Evolutionary conservation across 2,329 filamentous ascomycete species (phyloP).

Genomic region (Aspergillus fischeri): DNA sequence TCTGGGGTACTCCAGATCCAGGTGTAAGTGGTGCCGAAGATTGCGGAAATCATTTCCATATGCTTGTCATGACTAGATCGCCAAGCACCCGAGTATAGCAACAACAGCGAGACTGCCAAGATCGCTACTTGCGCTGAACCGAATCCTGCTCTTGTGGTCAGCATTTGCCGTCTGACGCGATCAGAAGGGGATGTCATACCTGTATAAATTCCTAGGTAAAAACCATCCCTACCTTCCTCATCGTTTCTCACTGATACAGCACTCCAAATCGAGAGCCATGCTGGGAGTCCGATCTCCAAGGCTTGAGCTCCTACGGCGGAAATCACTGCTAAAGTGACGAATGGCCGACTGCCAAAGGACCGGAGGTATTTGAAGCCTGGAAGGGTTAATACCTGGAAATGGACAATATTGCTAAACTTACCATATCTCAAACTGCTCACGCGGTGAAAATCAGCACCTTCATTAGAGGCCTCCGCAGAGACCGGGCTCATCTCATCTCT

Average conservation of each 20-base stretch:
- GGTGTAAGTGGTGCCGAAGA: constrained; percentile 11
- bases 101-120: constrained; percentile 4
- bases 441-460: background rate
- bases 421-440: constrained; percentile 2
- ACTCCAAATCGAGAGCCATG: constrained; percentile 11
- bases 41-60: constrained; percentile 3
- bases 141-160: constrained; percentile 2
- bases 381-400: background rate
- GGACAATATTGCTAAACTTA: background rate
- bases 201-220: constrained; percentile 3
- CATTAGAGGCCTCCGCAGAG: background rate
- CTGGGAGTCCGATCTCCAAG: constrained; percentile 7
- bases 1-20: constrained; percentile 12
- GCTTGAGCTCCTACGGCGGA: constrained; percentile 4
- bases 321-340: background rate
- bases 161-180: background rate
- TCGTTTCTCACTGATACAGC: background rate
- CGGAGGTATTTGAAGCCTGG: constrained; percentile 6
- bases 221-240: background rate
- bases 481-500: background rate
- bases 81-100: constrained; percentile 9
- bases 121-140: constrained; percentile 4
- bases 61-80: constrained; percentile 10
- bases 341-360: constrained; percentile 5
- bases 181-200: background rate